Base-by-base conservation (phyloP, 768 basidiomycete species). In the Podaxis sp. region DNA sequence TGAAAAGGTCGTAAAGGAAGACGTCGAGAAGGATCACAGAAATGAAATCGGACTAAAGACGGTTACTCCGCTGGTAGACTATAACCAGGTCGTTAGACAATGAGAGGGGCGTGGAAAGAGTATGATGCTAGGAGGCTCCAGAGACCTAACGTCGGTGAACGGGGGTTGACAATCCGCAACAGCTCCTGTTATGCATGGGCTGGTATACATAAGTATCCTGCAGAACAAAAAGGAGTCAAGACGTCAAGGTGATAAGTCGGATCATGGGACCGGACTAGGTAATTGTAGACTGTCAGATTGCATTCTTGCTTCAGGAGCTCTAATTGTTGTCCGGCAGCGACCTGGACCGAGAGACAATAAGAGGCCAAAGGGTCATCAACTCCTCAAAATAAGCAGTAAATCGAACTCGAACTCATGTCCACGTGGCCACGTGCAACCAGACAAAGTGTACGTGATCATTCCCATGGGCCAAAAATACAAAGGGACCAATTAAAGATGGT, bases 201-300 rank as follows among this genome's bases (percentile, higher is more conserved):
- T 55, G 38, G 40, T 66, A 64, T 66, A 64, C 62, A 63, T 65
- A 29, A 29, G 27, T 29, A 66, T 50, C 47, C 57, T 51, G 55
- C 46, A 65, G 52, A 66, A 69, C 64, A 69, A 66, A 66, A 69
- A 63, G 63, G 61, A 62, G 63, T 52, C 53, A 56, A 63, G 29
- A 49, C 58, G 37, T 41, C 25, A 59, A 59, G 49, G 22, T 19
- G 43, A 46, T 46, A 50, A 36, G 46, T 24, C 38, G 41, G 52
- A 55, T 61, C 60, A 55, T 27, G 43, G 46, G 59, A 27, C 22
- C 11, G 58, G 29, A 25, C 8, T 9, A 50, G 49, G 6, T 19
- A 52, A 59, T 51, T 52, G 37, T 51, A 25, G 37, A 51, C 15
- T 19, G 49, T 27, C 2, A 51, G 33, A 17, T 9, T 59, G 40